These are phyloP conservation scores for Populus hybrid DNA, from an alignment of 441 rosid genomes.

Conservation along the genomic window DNA sequence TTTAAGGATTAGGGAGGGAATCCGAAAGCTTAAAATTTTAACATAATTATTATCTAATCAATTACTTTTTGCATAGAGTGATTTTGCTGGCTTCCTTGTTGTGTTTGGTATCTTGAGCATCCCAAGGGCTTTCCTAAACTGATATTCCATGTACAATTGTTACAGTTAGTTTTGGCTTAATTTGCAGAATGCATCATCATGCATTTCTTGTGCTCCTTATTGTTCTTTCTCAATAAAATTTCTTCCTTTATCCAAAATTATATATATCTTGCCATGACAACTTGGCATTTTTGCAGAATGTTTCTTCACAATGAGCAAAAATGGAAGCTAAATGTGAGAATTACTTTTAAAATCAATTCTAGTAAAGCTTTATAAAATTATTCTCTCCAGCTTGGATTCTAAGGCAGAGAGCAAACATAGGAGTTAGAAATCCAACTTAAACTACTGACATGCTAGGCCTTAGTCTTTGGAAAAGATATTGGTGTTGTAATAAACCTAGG, in stretches of 20 bases:
- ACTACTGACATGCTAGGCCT: neutral
- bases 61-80: neutral
- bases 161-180: neutral
- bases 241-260: neutral
- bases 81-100: neutral
- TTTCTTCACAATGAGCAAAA: neutral
- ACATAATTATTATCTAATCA: too few relatives aligned
- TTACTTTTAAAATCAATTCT: conserved; percentile 8
- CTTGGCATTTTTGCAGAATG: neutral
- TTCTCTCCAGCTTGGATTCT: conserved; percentile 1
- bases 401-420: neutral
- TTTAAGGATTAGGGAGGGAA: neutral
- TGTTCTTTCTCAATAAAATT: neutral
- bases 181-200: neutral
- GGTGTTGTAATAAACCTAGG: neutral
- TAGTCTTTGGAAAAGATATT: neutral
- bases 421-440: neutral
- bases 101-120: neutral
- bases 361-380: neutral
- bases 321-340: neutral
- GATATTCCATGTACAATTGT: neutral
- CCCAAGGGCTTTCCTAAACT: neutral
- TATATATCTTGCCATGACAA: neutral
- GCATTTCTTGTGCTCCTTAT: neutral
- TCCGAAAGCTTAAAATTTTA: too few relatives aligned